phyloP scores from a whole-genome alignment of 163 green algal species.

The Scenedesmus sp. region DNA sequence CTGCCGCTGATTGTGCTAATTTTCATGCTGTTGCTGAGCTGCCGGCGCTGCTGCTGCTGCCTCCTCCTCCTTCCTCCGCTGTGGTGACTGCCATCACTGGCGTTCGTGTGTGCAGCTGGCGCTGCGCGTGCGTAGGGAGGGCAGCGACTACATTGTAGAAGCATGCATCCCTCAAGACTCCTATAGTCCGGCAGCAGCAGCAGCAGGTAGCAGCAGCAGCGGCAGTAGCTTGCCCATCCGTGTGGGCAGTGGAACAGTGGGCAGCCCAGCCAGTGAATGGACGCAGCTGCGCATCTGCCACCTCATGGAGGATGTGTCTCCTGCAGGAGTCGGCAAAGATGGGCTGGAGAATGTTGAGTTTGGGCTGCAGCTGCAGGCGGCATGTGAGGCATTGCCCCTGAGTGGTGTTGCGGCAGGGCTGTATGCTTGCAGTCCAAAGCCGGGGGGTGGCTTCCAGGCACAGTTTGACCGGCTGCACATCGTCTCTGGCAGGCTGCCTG shows the following conservation, averaged over 20 bases:
- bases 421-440: conserved; percentile 45
- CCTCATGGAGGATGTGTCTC: conserved; percentile 43
- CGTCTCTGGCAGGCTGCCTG: conserved; percentile 1
- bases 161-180: conserved; percentile 24
- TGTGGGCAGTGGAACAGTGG: conserved; percentile 23
- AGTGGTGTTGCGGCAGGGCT: conserved; percentile 35
- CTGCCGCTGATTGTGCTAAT: no score
- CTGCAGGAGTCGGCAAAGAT: conserved; percentile 19
- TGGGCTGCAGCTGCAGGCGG: conserved; percentile 16
- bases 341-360: conserved; percentile 24
- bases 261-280: conserved; percentile 23
- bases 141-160: conserved; percentile 51
- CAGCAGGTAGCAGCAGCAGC: not conserved
- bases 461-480: conserved; percentile 29
- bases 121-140: conserved; percentile 31
- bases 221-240: not conserved
- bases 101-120: not conserved
- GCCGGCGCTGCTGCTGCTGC: not conserved
- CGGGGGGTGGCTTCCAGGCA: conserved; percentile 22
- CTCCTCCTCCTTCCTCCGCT: not conserved
- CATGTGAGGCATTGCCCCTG: not conserved
- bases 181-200: not conserved
- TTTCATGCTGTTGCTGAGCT: not conserved
- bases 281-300: conserved; percentile 51
- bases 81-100: not conserved